Conservation (phyloP, 2,329 filamentous ascomycete genomes). For the Paraphaeosphaeria sporulosa region DNA sequence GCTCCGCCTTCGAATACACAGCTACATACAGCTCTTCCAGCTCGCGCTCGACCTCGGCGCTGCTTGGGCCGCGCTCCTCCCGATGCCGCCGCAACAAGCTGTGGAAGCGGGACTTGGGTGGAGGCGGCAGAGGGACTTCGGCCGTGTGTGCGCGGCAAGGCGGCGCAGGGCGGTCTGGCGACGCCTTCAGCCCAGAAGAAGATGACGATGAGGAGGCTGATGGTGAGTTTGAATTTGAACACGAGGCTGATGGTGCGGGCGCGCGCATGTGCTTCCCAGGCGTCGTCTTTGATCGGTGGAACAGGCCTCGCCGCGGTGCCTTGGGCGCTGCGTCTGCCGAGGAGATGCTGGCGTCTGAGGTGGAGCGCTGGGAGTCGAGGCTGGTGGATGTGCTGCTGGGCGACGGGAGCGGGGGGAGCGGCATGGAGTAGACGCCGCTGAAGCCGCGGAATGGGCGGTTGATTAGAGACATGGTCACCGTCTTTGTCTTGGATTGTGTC, state of each 20-base stretch:
- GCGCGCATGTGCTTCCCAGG: too few relatives aligned
- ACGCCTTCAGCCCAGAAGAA: background rate
- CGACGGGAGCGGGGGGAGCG: background rate
- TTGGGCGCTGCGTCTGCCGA: background rate
- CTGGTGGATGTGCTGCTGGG: background rate
- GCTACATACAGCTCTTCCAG: background rate
- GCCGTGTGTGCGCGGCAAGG: background rate
- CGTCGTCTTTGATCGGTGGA: background rate
- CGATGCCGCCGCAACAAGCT: background rate
- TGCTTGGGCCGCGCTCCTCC: background rate
- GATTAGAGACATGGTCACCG: background rate
- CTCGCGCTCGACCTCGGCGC: background rate
- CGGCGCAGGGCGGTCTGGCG: background rate
- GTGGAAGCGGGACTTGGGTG: background rate
- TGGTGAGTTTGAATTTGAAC: too few relatives aligned
- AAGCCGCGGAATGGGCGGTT: conserved; percentile 11
- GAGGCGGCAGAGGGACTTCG: background rate
- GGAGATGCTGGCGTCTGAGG: background rate
- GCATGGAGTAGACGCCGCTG: background rate
- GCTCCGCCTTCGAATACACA: background rate
- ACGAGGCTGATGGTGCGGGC: too few relatives aligned
- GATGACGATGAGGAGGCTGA: too few relatives aligned
- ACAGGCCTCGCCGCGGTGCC: background rate
- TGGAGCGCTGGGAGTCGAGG: background rate
- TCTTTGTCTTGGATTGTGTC: background rate